These are phyloP conservation scores for Penicillium sp. DNA, from an alignment of 2,329 filamentous ascomycete genomes.

Conservation along the genomic window DNA sequence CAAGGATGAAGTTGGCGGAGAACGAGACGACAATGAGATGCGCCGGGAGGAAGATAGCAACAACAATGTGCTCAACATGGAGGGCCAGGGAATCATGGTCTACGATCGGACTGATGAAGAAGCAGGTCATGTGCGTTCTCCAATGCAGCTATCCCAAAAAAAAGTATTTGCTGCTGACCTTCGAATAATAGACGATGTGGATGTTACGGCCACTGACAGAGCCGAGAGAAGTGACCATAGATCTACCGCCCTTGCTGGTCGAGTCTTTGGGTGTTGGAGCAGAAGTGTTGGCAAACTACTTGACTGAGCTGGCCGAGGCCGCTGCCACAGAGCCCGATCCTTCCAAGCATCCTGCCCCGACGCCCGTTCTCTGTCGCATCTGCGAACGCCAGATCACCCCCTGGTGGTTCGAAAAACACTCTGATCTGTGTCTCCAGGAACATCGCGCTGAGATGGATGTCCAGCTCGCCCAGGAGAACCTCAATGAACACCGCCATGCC, in stretches of 20 bases:
- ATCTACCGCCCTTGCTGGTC: slow-evolving; percentile 84
- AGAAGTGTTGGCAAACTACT: slow-evolving; percentile 89
- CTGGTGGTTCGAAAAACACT: slow-evolving; percentile 99
- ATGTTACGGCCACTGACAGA: slow-evolving; percentile 93
- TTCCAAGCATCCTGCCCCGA: slow-evolving; percentile 74
- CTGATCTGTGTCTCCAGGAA: slow-evolving; percentile 91
- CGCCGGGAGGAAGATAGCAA: slow-evolving; percentile 43
- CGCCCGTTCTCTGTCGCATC: slow-evolving; percentile 89
- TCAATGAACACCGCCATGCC: slow-evolving; percentile 88
- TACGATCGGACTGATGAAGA: slow-evolving; percentile 85
- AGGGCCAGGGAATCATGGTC: slow-evolving; percentile 98
- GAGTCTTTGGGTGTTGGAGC: slow-evolving; percentile 93
- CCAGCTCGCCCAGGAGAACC: slow-evolving; percentile 87
- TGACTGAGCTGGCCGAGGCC: slow-evolving; percentile 84
- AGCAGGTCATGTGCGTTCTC: slow-evolving; percentile 76
- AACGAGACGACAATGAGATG: slow-evolving; percentile 35
- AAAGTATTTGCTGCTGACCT: slow-evolving; percentile 24
- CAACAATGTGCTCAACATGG: slow-evolving; percentile 70
- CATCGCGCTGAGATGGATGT: slow-evolving; percentile 98
- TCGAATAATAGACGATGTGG: slow-evolving; percentile 82
- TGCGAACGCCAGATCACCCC: slow-evolving; percentile 96
- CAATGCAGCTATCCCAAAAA: too few species aligned
- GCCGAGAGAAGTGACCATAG: slow-evolving; percentile 91
- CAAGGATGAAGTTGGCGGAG: slow-evolving; percentile 12
- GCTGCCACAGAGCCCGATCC: slow-evolving; percentile 74